Conservation (phyloP, 2,329 filamentous ascomycete genomes). For the Dothideomycetidae sp. region DNA sequence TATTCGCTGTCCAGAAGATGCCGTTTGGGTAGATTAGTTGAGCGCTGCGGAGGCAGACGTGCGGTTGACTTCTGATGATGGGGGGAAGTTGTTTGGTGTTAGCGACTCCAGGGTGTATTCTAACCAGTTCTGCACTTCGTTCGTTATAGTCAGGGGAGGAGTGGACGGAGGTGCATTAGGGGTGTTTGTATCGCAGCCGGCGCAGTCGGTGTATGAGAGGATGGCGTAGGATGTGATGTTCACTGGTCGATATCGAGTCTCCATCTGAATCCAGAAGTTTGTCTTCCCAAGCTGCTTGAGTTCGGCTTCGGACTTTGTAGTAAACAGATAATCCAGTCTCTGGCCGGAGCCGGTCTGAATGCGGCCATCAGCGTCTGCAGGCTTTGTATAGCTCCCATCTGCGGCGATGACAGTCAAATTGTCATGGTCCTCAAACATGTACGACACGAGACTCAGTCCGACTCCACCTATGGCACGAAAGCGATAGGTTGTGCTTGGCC, state of each 20-base stretch:
- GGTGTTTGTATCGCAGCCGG: neutral
- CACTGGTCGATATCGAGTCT: slow-evolving; percentile 37
- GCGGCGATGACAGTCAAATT: slow-evolving; percentile 45
- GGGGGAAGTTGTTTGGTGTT: slow-evolving; percentile 20
- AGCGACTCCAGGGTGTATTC: slow-evolving; percentile 27
- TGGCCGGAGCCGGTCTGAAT: slow-evolving; percentile 45
- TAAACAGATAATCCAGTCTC: slow-evolving; percentile 44
- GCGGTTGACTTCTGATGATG: slow-evolving; percentile 20
- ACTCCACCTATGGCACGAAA: slow-evolving; percentile 45
- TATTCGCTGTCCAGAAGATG: neutral
- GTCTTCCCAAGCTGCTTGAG: slow-evolving; percentile 23
- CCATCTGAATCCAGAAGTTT: slow-evolving; percentile 33
- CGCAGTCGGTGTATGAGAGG: slow-evolving; percentile 28
- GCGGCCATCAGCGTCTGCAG: slow-evolving; percentile 30
- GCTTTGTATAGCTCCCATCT: slow-evolving; percentile 40
- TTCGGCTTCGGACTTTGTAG: slow-evolving; percentile 36
- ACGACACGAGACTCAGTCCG: slow-evolving; percentile 38
- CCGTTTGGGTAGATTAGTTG: neutral
- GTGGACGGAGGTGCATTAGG: slow-evolving; percentile 14
- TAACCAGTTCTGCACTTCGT: slow-evolving; percentile 23
- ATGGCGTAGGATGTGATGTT: slow-evolving; percentile 35
- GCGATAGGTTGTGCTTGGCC: slow-evolving; percentile 47
- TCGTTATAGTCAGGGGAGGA: slow-evolving; percentile 21
- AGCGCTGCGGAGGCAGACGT: slow-evolving; percentile 19
- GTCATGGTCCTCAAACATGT: slow-evolving; percentile 44